Evolutionary conservation across 176 grass and related monocot genomes (phyloP).

Genomic region (Pharus latifolius): DNA sequence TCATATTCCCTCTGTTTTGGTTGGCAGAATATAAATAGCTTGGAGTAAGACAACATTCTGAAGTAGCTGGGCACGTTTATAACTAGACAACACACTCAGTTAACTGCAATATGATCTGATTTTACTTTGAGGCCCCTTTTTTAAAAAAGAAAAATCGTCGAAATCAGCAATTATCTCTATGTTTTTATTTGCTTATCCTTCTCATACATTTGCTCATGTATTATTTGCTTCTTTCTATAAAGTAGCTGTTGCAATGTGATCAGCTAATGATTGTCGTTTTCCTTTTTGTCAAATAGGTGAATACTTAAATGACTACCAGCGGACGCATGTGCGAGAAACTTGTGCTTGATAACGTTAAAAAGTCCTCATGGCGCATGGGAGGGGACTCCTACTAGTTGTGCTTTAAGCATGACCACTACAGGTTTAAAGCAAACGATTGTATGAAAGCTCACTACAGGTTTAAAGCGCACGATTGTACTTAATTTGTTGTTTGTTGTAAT

Average conservation of each 20-base stretch:
- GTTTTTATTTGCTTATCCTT: not conserved
- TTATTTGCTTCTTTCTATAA: constrained; percentile 34
- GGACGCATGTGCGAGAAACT: constrained; percentile 35
- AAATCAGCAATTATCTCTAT: not conserved
- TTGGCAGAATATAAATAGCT: not conserved
- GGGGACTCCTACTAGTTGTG: constrained; percentile 16
- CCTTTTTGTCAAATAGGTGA: constrained; percentile 20
- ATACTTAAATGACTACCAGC: constrained; percentile 41
- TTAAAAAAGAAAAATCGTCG: not conserved
- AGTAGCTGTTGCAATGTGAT: constrained; percentile 32
- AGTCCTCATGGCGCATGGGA: constrained; percentile 50
- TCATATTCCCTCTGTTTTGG: not conserved
- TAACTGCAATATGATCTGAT: not conserved
- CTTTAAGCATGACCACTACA: constrained; percentile 22
- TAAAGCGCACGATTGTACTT: not conserved
- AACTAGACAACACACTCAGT: not conserved
- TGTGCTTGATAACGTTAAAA: constrained; percentile 38
- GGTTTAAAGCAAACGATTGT: no score
- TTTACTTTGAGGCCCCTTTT: not conserved
- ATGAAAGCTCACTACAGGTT: no score
- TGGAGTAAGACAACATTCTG: not conserved
- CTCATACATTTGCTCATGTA: constrained; percentile 15
- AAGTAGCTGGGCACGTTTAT: not conserved
- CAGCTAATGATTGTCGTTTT: constrained; percentile 45
- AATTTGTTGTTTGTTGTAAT: not conserved